Percentiles rank a stretch among this genome's conserved stretches.
phyloP scores from a whole-genome alignment of 768 basidiomycete genomes.

The Lactifluus volemus region DNA sequence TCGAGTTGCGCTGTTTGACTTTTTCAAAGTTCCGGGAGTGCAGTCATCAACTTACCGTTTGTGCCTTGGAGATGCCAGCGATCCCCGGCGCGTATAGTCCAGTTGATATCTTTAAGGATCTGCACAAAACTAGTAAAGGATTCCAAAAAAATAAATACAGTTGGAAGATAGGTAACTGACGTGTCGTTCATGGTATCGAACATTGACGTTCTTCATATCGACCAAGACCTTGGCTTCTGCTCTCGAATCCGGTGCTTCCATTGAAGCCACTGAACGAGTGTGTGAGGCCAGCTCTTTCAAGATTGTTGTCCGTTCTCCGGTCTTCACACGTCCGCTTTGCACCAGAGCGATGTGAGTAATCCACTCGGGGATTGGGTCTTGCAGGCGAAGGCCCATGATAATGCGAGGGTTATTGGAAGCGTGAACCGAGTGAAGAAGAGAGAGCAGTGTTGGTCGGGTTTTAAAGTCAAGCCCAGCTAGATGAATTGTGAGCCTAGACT shows the following conservation, averaged over 20 bases:
- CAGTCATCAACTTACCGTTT: conserved; percentile 49
- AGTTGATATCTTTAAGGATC: conserved; percentile 71
- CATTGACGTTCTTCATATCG: conserved; percentile 55
- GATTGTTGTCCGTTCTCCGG: conserved; percentile 44
- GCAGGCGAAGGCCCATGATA: conserved; percentile 55
- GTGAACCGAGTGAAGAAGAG: conserved; percentile 50
- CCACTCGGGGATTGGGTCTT: conserved; percentile 68
- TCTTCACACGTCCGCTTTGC: conserved; percentile 36
- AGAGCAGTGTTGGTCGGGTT: conserved; percentile 47
- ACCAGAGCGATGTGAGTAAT: conserved; percentile 59
- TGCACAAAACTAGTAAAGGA: conserved; percentile 22
- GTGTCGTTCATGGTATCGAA: conserved; percentile 51
- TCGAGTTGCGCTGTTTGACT: not conserved
- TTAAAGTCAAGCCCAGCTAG: conserved; percentile 72
- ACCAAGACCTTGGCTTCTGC: conserved; percentile 38
- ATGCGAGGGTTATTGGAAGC: conserved; percentile 43
- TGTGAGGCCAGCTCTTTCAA: conserved; percentile 18
- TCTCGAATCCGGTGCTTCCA: not conserved
- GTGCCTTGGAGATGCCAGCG: conserved; percentile 86
- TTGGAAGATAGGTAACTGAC: not conserved
- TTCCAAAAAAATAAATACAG: no score
- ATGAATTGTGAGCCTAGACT: not conserved
- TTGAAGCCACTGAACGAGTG: not conserved
- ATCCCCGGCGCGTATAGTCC: conserved; percentile 76
- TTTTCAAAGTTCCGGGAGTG: not conserved